A percentile compares a stretch with the other conserved stretches of the same genome.
phyloP scores from a whole-genome alignment of 805 yeast species.

The Sporopachydermia quercuum region DNA sequence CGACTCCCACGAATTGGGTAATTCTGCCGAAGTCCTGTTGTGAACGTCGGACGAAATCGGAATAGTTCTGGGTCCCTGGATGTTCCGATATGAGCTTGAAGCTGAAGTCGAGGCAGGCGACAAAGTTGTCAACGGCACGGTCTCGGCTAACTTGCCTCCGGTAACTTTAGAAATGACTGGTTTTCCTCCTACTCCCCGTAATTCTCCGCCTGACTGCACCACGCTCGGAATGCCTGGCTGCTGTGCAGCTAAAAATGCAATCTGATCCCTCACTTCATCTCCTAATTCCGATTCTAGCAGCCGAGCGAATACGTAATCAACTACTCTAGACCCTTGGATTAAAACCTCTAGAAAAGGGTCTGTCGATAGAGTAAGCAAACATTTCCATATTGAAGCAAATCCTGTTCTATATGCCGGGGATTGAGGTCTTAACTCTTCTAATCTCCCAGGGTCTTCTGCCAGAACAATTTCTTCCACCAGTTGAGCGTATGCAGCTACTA shows the following conservation, averaged over 20 bases:
- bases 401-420: constrained; percentile 81
- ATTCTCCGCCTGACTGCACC: not conserved
- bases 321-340: constrained; percentile 53
- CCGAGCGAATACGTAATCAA: constrained; percentile 55
- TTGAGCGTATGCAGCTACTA: constrained; percentile 78
- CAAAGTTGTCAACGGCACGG: not conserved
- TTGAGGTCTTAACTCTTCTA: constrained; percentile 48
- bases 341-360: constrained; percentile 82
- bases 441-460: constrained; percentile 42
- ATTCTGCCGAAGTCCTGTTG: no score
- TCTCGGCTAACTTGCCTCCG: not conserved
- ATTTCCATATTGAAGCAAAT: constrained; percentile 78
- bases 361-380: constrained; percentile 60
- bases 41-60: not conserved
- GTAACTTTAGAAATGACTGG: not conserved
- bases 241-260: not conserved
- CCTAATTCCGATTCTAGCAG: constrained; percentile 53
- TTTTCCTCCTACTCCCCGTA: not conserved
- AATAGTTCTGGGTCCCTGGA: not conserved
- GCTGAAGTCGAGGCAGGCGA: not conserved
- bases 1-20: not conserved
- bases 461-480: constrained; percentile 65
- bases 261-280: constrained; percentile 37
- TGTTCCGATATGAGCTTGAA: not conserved
- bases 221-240: not conserved